phyloP scores from a whole-genome alignment of 306 rosid species.

The Hippophae rhamnoides region DNA sequence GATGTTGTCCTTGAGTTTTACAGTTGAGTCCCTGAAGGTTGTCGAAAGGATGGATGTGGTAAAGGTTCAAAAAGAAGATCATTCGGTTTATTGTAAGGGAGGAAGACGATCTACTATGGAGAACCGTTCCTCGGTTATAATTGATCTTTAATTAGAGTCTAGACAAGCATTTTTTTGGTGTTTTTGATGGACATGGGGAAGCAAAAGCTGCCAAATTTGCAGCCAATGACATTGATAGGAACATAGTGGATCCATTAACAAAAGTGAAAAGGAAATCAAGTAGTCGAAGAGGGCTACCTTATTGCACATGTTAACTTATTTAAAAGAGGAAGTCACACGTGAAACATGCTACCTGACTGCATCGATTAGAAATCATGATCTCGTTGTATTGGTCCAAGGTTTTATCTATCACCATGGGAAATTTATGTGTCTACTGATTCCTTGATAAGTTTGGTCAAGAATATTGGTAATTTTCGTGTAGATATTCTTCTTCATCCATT shows the following conservation, averaged over 20 bases:
- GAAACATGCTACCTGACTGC: slow-evolving; percentile 44
- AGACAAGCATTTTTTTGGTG: slow-evolving; percentile 42
- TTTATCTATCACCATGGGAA: no score
- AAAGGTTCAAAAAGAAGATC: slow-evolving; percentile 37
- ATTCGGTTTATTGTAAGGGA: slow-evolving; percentile 39
- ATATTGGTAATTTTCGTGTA: no score
- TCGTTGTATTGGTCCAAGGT: slow-evolving; percentile 15
- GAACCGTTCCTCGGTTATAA: slow-evolving; percentile 41
- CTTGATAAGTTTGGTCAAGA: no score
- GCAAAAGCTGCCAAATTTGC: slow-evolving; percentile 40
- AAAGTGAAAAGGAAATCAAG: slow-evolving; percentile 20
- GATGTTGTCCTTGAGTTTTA: slow-evolving; percentile 12
- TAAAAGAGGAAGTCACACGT: slow-evolving; percentile 20
- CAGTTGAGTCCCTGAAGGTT: slow-evolving; percentile 11
- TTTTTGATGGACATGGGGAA: slow-evolving; percentile 57
- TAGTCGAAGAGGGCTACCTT: slow-evolving; percentile 33
- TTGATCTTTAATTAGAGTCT: slow-evolving; percentile 27
- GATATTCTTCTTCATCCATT: no score
- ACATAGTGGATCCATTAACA: slow-evolving; percentile 20
- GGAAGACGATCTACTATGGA: slow-evolving; percentile 35
- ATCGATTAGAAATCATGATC: slow-evolving; percentile 25
- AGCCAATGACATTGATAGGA: slow-evolving; percentile 27
- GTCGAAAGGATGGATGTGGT: slow-evolving; percentile 24
- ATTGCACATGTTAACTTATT: slow-evolving; percentile 25
- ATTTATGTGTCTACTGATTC: no score